Evolutionary conservation across 257 asterid genomes (phyloP), one percentile per base, ranked within the genome.

Genomic region (Thymus mandschuricus): DNA sequence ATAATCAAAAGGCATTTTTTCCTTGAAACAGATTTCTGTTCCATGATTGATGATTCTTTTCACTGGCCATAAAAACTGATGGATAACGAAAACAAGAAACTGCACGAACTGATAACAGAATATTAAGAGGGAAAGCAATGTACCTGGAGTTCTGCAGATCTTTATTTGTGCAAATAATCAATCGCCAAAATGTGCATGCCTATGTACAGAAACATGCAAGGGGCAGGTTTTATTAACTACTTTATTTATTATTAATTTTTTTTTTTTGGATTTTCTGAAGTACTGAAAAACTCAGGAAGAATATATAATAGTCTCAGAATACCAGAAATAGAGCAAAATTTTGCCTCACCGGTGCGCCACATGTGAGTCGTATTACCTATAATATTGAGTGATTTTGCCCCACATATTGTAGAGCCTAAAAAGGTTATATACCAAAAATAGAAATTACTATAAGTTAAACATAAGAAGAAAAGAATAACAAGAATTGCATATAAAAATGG

Each of bases 61-160:
- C 58, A 52, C 21, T 52, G 31, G 11, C 31, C 9, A 15, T 1
- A 15, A 31, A 31, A 10, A 58, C 33, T 58, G 27, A 21, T 3
- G 9, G 11, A 57, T 4, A 30, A 3, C 11, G 41, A 30, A 30
- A 56, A 59, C 45, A 60, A 13, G 2, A 59, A 33, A 9, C 5
- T 12, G 5, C 64, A 59, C 33, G 64, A 33, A 44, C 8, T 7
- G 13, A 3, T 44, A 44, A 44, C 1, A 38, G 41, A 38, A 38
- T 38, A 38, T 3, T 38, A 38, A 38, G 41, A 38, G 41, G 41
- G 10, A 13, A 41, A 21, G 41, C 10, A 63, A 63, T 44, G 5
- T 63, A 63, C 68, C 52, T 62, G 50, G 35, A 62, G 34, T 8
- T 60, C 15, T 62, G 52, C 4, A 62, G 68, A 62, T 28, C n/a